Percentiles rank a stretch among this genome's conserved stretches.
These are phyloP conservation scores for Delitschia confertaspora DNA, from an alignment of 495 filamentous ascomycete genomes.

Conservation along the genomic window DNA sequence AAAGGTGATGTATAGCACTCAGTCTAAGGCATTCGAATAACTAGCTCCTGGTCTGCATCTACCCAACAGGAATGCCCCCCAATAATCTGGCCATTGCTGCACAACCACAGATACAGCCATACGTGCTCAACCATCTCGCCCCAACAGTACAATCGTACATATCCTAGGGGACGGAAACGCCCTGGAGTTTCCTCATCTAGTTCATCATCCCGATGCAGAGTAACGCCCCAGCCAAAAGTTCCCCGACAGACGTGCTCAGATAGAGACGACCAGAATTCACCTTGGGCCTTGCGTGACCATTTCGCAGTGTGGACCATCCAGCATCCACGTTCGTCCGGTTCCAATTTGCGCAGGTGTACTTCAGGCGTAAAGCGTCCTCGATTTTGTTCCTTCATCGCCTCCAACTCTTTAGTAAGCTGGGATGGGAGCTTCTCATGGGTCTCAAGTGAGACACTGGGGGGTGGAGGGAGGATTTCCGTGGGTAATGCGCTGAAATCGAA, in stretches of 20 bases:
- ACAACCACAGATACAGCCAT: slow-evolving; percentile 20
- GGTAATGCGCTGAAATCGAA: slow-evolving; percentile 9
- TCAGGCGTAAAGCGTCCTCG: slow-evolving; percentile 14
- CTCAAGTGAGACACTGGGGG: slow-evolving; percentile 4
- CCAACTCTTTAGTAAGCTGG: slow-evolving; percentile 17
- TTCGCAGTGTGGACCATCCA: slow-evolving; percentile 14
- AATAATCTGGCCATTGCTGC: slow-evolving; percentile 4
- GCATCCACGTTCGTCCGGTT: slow-evolving; percentile 19
- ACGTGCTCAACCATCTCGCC: slow-evolving; percentile 20
- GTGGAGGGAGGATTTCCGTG: slow-evolving; percentile 11
- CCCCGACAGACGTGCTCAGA: slow-evolving; percentile 8
- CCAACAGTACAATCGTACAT: slow-evolving; percentile 22
- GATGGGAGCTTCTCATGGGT: slow-evolving; percentile 10
- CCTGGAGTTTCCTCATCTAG: not conserved
- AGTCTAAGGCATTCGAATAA: slow-evolving; percentile 9
- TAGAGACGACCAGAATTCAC: slow-evolving; percentile 18
- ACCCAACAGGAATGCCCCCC: slow-evolving; percentile 11
- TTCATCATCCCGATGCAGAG: slow-evolving; percentile 6
- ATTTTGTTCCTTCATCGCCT: slow-evolving; percentile 11
- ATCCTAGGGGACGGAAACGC: slow-evolving; percentile 2
- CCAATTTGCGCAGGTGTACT: not conserved
- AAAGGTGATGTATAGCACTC: no score
- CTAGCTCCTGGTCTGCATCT: slow-evolving; percentile 13
- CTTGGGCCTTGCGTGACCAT: slow-evolving; percentile 14
- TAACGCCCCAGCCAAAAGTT: slow-evolving; percentile 21